These are phyloP conservation scores for Oryza brachyantha DNA, from an alignment of 176 grass and related monocot genomes.

Conservation along the genomic window DNA sequence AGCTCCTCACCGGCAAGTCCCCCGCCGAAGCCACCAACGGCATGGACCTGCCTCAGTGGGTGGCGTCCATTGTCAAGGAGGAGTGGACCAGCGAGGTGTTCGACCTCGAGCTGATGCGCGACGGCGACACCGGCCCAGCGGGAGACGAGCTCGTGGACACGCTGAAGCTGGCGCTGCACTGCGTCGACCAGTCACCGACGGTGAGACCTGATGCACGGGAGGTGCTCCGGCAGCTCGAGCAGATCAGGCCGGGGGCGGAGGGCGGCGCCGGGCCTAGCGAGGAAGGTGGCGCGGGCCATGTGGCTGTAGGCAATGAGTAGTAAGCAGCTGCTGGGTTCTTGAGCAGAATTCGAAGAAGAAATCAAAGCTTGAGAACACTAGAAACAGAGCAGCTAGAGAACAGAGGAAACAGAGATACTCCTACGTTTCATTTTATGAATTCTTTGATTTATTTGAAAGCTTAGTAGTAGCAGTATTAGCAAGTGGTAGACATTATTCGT, in stretches of 20 bases:
- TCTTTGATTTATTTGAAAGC: conserved; percentile 23
- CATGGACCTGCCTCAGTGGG: conserved; percentile 83
- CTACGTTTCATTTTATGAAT: background rate
- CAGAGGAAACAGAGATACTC: background rate
- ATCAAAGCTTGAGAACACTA: background rate
- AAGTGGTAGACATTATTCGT: background rate
- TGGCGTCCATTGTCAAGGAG: conserved; percentile 79
- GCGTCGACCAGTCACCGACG: conserved; percentile 57
- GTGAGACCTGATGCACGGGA: conserved; percentile 57
- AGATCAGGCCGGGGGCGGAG: conserved; percentile 63
- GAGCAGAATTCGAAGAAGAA: background rate
- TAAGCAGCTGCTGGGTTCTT: background rate
- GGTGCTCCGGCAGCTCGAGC: conserved; percentile 70
- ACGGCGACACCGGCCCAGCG: conserved; percentile 10
- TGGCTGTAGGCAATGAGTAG: conserved; percentile 39
- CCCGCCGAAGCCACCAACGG: conserved; percentile 68
- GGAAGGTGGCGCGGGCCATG: background rate
- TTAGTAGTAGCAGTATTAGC: background rate
- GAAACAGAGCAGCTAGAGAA: background rate
- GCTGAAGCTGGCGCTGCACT: conserved; percentile 83
- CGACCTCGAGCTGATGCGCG: conserved; percentile 77
- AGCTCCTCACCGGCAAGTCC: conserved; percentile 81
- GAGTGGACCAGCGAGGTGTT: conserved; percentile 96
- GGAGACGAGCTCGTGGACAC: conserved; percentile 83
- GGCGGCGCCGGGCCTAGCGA: conserved; percentile 23